Conservation (phyloP, 495 filamentous ascomycete genomes). For the Aspergillus egyptiacus region DNA sequence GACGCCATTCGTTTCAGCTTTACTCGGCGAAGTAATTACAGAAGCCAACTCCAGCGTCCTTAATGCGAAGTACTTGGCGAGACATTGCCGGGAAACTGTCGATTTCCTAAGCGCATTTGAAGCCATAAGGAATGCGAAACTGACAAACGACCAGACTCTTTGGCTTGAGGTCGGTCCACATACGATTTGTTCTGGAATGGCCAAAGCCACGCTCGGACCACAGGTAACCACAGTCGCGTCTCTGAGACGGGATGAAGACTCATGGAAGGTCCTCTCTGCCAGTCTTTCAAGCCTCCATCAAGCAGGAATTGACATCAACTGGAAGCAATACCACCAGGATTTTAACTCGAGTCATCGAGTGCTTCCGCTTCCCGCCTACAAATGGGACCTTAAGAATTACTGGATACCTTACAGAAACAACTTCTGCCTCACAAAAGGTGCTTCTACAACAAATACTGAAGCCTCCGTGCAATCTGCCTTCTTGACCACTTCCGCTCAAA, state of each 20-base stretch:
- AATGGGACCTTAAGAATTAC: constrained; percentile 75
- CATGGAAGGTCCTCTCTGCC: constrained; percentile 58
- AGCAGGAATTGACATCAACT: constrained; percentile 62
- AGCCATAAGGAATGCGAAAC: constrained; percentile 43
- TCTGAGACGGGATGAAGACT: constrained; percentile 48
- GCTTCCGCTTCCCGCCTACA: constrained; percentile 65
- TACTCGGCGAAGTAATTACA: constrained; percentile 52
- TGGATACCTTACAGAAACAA: constrained; percentile 72
- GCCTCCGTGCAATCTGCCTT: constrained; percentile 31
- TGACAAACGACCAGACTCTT: constrained; percentile 39
- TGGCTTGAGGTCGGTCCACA: constrained; percentile 66
- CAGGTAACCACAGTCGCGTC: constrained; percentile 54
- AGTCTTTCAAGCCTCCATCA: constrained; percentile 57
- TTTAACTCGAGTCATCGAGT: constrained; percentile 56
- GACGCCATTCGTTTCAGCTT: constrained; percentile 69
- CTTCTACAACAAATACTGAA: constrained; percentile 24
- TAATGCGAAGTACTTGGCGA: constrained; percentile 53
- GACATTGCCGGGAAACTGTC: constrained; percentile 66
- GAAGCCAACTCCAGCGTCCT: constrained; percentile 48
- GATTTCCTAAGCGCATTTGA: constrained; percentile 63
- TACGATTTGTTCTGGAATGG: constrained; percentile 61
- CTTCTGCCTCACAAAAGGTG: constrained; percentile 45
- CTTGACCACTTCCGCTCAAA: constrained; percentile 41
- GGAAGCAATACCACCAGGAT: constrained; percentile 74
- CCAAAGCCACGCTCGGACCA: constrained; percentile 59